Percentiles rank a stretch among this genome's conserved stretches.
Conservation (phyloP, 805 yeast species). For the Gaillardinia entomophila region DNA sequence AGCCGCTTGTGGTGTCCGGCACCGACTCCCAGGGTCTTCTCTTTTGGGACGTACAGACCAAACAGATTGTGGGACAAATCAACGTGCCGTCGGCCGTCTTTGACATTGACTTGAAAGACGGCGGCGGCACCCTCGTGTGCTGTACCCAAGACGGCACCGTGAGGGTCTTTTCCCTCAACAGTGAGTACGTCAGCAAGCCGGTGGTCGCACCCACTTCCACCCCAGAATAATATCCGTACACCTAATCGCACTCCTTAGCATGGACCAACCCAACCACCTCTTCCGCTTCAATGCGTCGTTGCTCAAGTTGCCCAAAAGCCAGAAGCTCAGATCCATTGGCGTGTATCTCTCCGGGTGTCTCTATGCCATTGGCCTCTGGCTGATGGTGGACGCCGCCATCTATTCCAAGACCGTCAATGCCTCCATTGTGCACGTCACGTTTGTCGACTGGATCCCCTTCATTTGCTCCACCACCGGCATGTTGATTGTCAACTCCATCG, state of each 20-base stretch:
- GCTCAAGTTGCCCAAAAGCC: constrained; percentile 65
- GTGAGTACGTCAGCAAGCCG: background rate
- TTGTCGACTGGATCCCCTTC: constrained; percentile 94
- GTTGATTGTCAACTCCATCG: constrained; percentile 72
- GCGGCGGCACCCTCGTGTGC: constrained; percentile 30
- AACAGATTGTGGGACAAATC: constrained; percentile 35
- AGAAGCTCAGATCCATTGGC: constrained; percentile 63
- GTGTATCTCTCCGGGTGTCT: constrained; percentile 73
- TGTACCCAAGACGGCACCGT: constrained; percentile 20
- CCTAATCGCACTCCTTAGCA: constrained; percentile 4
- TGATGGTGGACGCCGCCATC: constrained; percentile 81
- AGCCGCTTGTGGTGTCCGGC: constrained; percentile 52
- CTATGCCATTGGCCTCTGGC: constrained; percentile 86
- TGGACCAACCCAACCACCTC: constrained; percentile 45
- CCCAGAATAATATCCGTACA: background rate
- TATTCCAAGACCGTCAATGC: constrained; percentile 83
- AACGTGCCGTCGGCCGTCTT: constrained; percentile 26
- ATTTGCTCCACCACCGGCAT: constrained; percentile 86
- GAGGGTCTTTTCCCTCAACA: constrained; percentile 7
- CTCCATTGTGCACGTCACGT: constrained; percentile 78
- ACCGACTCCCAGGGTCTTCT: constrained; percentile 49
- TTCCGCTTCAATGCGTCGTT: constrained; percentile 53
- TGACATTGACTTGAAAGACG: constrained; percentile 32
- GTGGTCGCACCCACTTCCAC: background rate
- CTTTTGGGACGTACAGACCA: constrained; percentile 66